phyloP scores from a whole-genome alignment of 129 eudicot species.

The Artemisia tridentata region DNA sequence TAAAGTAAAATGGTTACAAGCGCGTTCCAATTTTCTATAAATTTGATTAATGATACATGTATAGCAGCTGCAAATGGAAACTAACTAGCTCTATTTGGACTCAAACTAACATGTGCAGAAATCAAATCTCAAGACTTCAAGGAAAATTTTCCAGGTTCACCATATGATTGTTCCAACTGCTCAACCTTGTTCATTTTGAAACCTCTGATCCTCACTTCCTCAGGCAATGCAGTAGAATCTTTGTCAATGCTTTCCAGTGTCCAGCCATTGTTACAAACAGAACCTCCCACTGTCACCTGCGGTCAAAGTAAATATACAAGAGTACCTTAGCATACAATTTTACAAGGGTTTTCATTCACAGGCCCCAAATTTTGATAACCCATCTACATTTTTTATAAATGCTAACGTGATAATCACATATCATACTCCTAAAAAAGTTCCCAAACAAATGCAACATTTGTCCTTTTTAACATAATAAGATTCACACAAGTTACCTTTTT shows the following conservation, averaged over 20 bases:
- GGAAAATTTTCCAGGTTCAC: conserved; percentile 58
- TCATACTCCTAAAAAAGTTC: too few relatives aligned
- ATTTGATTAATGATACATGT: too few relatives aligned
- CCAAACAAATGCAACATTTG: too few relatives aligned
- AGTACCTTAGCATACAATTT: too few relatives aligned
- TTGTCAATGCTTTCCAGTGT: conserved; percentile 65
- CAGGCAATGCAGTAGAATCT: conserved; percentile 53
- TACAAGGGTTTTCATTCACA: too few relatives aligned
- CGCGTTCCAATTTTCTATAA: not conserved
- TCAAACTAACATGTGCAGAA: not conserved
- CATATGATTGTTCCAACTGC: conserved; percentile 61
- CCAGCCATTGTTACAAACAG: conserved; percentile 78
- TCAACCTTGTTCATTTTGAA: conserved; percentile 76
- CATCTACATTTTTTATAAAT: too few relatives aligned
- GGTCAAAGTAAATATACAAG: not conserved
- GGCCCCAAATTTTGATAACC: too few relatives aligned
- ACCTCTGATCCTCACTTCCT: conserved; percentile 87
- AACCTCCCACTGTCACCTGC: conserved; percentile 82
- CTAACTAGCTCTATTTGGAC: too few relatives aligned
- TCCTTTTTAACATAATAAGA: too few relatives aligned
- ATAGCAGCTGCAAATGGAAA: not conserved
- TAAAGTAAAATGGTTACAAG: not conserved
- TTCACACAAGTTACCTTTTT: too few relatives aligned
- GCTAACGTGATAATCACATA: too few relatives aligned
- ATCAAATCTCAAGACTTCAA: conserved; percentile 48